A percentile compares a stretch with the other conserved stretches of the same genome.
Evolutionary conservation across 768 basidiomycete genomes (phyloP).

Genomic region (Sistotremastrum niveocremeum): DNA sequence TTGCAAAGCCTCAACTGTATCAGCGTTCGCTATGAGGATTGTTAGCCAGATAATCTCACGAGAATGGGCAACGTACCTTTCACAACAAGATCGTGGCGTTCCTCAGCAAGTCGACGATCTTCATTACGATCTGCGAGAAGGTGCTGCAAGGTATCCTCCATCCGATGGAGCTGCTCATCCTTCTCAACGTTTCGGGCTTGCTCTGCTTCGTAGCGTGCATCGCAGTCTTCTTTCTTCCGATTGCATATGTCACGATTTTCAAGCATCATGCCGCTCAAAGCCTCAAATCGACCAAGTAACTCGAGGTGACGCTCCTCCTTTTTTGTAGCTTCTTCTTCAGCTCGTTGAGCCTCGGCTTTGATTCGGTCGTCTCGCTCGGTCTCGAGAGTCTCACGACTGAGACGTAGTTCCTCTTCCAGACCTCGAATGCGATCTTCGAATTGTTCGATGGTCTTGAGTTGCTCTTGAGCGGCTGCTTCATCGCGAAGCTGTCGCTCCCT

Average conservation of each 20-base stretch:
- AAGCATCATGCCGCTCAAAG: conserved; percentile 62
- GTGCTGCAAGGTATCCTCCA: conserved; percentile 48
- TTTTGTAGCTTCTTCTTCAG: conserved; percentile 47
- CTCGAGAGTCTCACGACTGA: conserved; percentile 44
- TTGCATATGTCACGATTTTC: conserved; percentile 48
- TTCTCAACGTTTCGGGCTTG: conserved; percentile 42
- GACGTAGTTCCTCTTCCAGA: conserved; percentile 50
- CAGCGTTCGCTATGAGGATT: conserved; percentile 35
- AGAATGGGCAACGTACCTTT: conserved; percentile 5
- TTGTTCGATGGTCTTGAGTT: neutral
- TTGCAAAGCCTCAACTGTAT: conserved; percentile 43
- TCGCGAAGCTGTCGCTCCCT: conserved; percentile 31
- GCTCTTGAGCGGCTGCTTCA: neutral
- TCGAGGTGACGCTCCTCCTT: conserved; percentile 46
- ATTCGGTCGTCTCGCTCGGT: conserved; percentile 43
- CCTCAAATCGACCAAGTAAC: conserved; percentile 45
- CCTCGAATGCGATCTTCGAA: conserved; percentile 39
- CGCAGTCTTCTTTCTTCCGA: conserved; percentile 44
- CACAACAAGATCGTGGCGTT: neutral
- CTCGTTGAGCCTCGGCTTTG: conserved; percentile 47
- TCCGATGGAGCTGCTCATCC: conserved; percentile 38
- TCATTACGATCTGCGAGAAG: conserved; percentile 34
- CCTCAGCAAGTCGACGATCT: conserved; percentile 44
- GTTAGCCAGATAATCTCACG: neutral
- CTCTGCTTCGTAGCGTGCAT: conserved; percentile 54